Evolutionary conservation across 768 basidiomycete species (phyloP), one percentile per base, ranked within the genome.

Genomic region (Hydnum rufescens): DNA sequence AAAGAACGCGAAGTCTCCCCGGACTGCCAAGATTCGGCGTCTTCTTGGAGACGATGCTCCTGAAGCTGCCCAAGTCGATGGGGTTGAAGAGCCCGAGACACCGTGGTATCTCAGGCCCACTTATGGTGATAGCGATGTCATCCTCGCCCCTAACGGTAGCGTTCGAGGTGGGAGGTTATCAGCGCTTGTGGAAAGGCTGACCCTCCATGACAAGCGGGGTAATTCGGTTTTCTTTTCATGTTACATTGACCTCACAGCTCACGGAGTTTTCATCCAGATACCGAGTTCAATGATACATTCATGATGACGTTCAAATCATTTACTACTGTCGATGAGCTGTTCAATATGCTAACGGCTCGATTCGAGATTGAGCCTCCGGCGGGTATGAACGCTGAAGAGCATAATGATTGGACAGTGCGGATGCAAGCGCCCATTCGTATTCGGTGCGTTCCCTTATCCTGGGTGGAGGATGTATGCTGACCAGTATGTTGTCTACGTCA

Each of bases 241-340:
- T 42, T 49, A 22, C 34, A 26, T 51, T 29, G 36, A 44, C 46
- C 50, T 57, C 32, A 55, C 46, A 23, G 32, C 34, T 19, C 34
- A 13, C 25, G 13, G 8, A 28, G 51, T 23, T 55, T n/a, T 53
- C 19, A 25, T 52, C 51, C 54, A 82, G 83, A 95, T 64, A 73
- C 79, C 0, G 74, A 75, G 4, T 93, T 82, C 66, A 83, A 73
- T 63, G 80, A 81, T 62, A 80, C 90, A 0, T 97, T 97, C 74
- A 66, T 97, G 57, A 81, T 95, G 76, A 95, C 93, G 0, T 95
- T 87, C 71, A 87, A 90, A 61, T 90, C 88, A 0, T 96, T 97
- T 65, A 86, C 85, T 16, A 80, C 78, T 3, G 69, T 84, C 43
- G 75, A 84, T 53, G 80, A 88, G 47, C 68, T 97, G 5, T 80